A percentile compares a stretch with the other conserved stretches of the same genome.
These are phyloP conservation scores for Plantago ovata DNA, from an alignment of 257 asterid genomes.

Conservation along the genomic window DNA sequence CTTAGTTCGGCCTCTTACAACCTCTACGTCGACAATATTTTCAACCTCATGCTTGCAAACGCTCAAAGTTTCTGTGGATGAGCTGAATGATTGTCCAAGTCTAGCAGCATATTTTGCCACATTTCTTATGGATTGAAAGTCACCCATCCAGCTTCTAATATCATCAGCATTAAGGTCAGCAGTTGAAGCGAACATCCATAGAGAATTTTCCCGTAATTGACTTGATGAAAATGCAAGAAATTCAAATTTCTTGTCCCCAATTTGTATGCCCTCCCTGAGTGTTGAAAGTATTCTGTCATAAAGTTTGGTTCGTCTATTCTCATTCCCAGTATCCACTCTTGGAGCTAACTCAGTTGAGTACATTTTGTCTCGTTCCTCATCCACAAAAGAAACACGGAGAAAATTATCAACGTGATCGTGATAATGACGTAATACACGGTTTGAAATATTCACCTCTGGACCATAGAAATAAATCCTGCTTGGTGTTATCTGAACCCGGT, in stretches of 20 bases:
- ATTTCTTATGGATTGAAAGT: conserved; percentile 57
- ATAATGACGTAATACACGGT: conserved; percentile 73
- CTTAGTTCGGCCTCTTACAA: conserved; percentile 13
- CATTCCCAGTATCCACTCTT: conserved; percentile 29
- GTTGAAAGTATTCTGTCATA: conserved; percentile 62
- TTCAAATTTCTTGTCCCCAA: conserved; percentile 69
- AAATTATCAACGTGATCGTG: conserved; percentile 51
- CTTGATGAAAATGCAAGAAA: conserved; percentile 95
- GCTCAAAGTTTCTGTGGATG: conserved; percentile 70
- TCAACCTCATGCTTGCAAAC: conserved; percentile 48
- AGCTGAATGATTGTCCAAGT: conserved; percentile 89
- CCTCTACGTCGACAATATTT: conserved; percentile 43
- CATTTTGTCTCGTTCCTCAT: conserved; percentile 81
- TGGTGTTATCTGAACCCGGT: conserved; percentile 86
- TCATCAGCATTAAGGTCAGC: conserved; percentile 33
- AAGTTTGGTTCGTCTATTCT: conserved; percentile 41
- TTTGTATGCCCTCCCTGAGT: conserved; percentile 54
- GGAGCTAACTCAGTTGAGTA: conserved; percentile 54
- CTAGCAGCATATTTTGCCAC: conserved; percentile 93
- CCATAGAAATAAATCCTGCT: conserved; percentile 71
- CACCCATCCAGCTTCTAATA: conserved; percentile 86
- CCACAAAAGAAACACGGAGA: conserved; percentile 88
- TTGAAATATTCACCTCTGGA: conserved; percentile 76
- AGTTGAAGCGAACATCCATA: conserved; percentile 93
- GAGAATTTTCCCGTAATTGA: conserved; percentile 77